Base-by-base conservation (phyloP, 2,329 filamentous ascomycete genomes). In the Pyrenophora teres region DNA sequence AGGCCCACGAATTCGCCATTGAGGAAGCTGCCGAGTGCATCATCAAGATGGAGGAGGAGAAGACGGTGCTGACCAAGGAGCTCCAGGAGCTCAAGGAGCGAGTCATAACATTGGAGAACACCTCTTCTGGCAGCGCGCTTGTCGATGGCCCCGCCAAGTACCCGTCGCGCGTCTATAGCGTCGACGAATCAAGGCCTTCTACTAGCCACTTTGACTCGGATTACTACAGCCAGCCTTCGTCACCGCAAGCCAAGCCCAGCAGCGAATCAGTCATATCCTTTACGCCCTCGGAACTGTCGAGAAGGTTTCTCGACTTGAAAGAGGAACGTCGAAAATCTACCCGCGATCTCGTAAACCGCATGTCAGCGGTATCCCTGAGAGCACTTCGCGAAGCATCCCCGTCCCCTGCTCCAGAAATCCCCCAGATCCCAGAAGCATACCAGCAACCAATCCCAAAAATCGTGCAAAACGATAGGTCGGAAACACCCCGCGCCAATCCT, bases 151-250 rank as follows among this genome's bases (percentile, higher is more conserved):
- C 56, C 0, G 45, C 15, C 25, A 50, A 55, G 2, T 62, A 57
- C 36, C 65, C 65, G 8, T 46, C 55, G n/a, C 62, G 62, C 15
- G 54, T 71, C 31, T 64, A 64, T 35, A 72, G 68, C 46, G 68
- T 72, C 21, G 68, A 73, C 32, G 71, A 71, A 36, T 65, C 67
- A 4, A 60, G 68, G 6, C 68, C 69, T n/a, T 70, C 70, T n/a
- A 73, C 70, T 8, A 68, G 64, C 31, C 64, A 72, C 39, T 67
- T 68, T 33, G 68, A 71, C 41, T 74, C 71, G 15, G 71, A 74
- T 39, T 74, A 74, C 46, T 74, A 70, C 52, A 73, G 70, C 40
- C 70, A 72, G 48, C 66, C 69, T 36, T 62, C 52, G 6, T 72
- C 69, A 19, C 71, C 70, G 32, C 64, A 60, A 23, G 54, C 55